Conservation (phyloP, 1,284 basidiomycete genomes). For the Calocybe gambosa region DNA sequence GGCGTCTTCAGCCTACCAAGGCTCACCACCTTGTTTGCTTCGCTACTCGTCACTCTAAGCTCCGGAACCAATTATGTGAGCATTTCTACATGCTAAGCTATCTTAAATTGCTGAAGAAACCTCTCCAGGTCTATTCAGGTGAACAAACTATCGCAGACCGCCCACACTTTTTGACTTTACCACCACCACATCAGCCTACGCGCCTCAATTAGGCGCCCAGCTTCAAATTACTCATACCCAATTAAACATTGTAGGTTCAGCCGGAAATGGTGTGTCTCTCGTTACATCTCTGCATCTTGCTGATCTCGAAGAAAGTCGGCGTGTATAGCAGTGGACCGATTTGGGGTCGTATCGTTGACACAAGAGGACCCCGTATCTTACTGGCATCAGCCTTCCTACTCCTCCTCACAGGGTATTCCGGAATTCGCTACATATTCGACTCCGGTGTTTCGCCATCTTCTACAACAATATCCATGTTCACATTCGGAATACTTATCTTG, state of each 20-base stretch:
- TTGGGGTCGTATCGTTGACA: conserved; percentile 9
- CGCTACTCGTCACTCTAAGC: conserved; percentile 50
- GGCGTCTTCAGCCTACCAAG: conserved; percentile 35
- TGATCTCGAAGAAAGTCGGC: not conserved
- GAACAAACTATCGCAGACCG: conserved; percentile 5
- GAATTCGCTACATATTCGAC: conserved; percentile 54
- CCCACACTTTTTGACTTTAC: not conserved
- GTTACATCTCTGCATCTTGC: not conserved
- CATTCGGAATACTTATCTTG: conserved; percentile 33
- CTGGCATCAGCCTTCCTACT: conserved; percentile 6
- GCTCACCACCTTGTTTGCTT: conserved; percentile 43
- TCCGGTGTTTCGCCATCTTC: conserved; percentile 26
- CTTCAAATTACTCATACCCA: conserved; percentile 71
- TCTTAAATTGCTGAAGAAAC: conserved; percentile 4
- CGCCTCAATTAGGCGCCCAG: conserved; percentile 68
- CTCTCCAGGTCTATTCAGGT: conserved; percentile 44
- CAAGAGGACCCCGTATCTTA: conserved; percentile 6
- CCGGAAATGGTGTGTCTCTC: conserved; percentile 52
- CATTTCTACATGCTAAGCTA: not conserved
- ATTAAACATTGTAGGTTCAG: conserved; percentile 67
- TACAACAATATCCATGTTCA: conserved; percentile 16
- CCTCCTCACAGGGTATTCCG: conserved; percentile 28
- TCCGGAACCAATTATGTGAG: conserved; percentile 72
- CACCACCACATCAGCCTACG: conserved; percentile 49
- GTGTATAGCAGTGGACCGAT: conserved; percentile 5